A percentile compares a stretch with the other conserved stretches of the same genome.
These are phyloP conservation scores for Rhinocladiella mackenziei DNA, from an alignment of 2,329 filamentous ascomycete genomes.

Conservation along the genomic window DNA sequence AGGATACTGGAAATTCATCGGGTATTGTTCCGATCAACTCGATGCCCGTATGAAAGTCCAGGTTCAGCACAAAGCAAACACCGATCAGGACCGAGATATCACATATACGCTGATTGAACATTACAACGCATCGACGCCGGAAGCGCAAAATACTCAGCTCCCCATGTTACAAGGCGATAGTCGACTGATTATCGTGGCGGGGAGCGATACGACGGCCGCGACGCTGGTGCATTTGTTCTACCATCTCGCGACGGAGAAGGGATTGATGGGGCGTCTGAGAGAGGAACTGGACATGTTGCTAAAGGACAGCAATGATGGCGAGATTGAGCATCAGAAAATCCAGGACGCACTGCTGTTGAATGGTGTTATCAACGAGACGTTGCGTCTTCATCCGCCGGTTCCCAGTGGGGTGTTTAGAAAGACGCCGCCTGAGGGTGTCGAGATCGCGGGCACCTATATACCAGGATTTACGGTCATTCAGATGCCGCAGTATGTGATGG, in stretches of 20 bases:
- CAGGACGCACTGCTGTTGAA: slow-evolving; percentile 20
- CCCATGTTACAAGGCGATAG: slow-evolving; percentile 32
- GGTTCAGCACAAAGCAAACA: slow-evolving; percentile 18
- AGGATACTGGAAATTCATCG: slow-evolving; percentile 36
- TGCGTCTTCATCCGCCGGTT: slow-evolving; percentile 43
- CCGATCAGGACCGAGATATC: slow-evolving; percentile 31
- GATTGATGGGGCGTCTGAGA: slow-evolving; percentile 31
- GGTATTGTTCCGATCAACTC: slow-evolving; percentile 36
- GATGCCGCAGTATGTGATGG: slow-evolving; percentile 30
- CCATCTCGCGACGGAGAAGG: slow-evolving; percentile 32
- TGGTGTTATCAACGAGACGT: slow-evolving; percentile 42
- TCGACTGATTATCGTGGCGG: slow-evolving; percentile 33
- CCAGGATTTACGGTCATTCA: slow-evolving; percentile 33
- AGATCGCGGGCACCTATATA: slow-evolving; percentile 35
- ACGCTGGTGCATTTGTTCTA: slow-evolving; percentile 43
- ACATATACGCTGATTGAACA: slow-evolving; percentile 31
- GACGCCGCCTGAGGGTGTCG: slow-evolving; percentile 39
- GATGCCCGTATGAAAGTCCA: slow-evolving; percentile 33
- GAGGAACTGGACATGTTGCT: slow-evolving; percentile 19
- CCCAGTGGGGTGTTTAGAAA: slow-evolving; percentile 36
- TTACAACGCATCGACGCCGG: slow-evolving; percentile 19
- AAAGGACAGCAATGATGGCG: too few relatives aligned
- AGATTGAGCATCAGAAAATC: slow-evolving; percentile 13
- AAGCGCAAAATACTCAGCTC: slow-evolving; percentile 27
- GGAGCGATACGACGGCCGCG: slow-evolving; percentile 42